A percentile compares a stretch with the other conserved stretches of the same genome.
Evolutionary conservation across 768 basidiomycete genomes (phyloP).

Genomic region (Suillus tomentosus): DNA sequence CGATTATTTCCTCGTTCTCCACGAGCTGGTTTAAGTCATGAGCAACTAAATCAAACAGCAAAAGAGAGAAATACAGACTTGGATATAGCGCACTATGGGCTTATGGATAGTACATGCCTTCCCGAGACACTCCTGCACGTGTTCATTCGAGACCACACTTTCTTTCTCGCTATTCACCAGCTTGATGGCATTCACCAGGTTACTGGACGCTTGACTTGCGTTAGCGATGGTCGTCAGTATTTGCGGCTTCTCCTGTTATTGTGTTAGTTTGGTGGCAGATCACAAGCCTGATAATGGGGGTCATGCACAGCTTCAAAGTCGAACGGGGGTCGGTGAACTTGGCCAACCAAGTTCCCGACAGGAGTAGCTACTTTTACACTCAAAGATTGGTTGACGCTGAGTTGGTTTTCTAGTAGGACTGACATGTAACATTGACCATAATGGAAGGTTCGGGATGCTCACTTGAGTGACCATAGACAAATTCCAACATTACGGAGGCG

Average conservation of each 20-base stretch:
- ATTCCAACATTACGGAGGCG: conserved; percentile 79
- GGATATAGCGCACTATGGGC: conserved; percentile 86
- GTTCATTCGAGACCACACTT: conserved; percentile 66
- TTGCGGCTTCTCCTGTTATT: conserved; percentile 81
- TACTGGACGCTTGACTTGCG: conserved; percentile 89
- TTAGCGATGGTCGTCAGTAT: conserved; percentile 83
- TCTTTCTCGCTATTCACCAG: conserved; percentile 88
- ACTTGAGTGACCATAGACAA: conserved; percentile 59
- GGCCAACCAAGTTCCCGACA: conserved; percentile 74
- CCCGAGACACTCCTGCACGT: conserved; percentile 84
- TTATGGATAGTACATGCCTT: conserved; percentile 77
- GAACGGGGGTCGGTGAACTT: conserved; percentile 67
- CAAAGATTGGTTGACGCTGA: conserved; percentile 63
- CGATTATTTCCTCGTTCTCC: conserved; percentile 92
- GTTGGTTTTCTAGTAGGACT: conserved; percentile 21
- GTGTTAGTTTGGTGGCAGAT: conserved; percentile 2
- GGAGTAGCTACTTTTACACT: conserved; percentile 80
- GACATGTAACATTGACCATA: neutral
- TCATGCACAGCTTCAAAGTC: conserved; percentile 73
- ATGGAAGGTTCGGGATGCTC: neutral
- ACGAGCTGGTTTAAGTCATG: conserved; percentile 60
- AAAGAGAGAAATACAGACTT: conserved; percentile 46
- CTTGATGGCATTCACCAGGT: conserved; percentile 91
- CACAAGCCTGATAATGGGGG: neutral
- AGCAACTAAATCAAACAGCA: conserved; percentile 1